These are phyloP conservation scores for Hermanozyma aechmeae DNA, from an alignment of 805 yeast genomes.

Conservation along the genomic window DNA sequence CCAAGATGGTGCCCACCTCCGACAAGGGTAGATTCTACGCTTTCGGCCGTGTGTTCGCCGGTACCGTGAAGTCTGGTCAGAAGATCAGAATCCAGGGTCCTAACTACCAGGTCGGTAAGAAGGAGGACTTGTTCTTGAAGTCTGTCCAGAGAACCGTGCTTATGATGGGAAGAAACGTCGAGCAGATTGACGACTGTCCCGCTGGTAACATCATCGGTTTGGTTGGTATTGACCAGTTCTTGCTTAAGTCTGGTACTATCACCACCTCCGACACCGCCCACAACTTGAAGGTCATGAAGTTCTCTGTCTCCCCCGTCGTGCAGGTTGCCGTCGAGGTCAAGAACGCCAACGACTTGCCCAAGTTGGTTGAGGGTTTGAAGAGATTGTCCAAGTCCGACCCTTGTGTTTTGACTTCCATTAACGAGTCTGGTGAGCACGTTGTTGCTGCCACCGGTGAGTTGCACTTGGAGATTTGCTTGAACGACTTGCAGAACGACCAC, in stretches of 20 bases:
- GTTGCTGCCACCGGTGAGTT: slow-evolving; percentile 99
- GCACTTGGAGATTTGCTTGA: slow-evolving; percentile 96
- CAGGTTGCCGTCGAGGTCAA: slow-evolving; percentile 99
- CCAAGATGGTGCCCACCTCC: slow-evolving; percentile 99
- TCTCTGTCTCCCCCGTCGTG: slow-evolving; percentile 99
- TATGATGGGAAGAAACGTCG: slow-evolving; percentile 99
- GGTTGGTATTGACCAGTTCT: slow-evolving; percentile 99
- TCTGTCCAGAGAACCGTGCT: slow-evolving; percentile 98
- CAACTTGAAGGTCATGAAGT: slow-evolving; percentile 99
- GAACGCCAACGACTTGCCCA: slow-evolving; percentile 99
- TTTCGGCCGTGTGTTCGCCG: slow-evolving; percentile 99
- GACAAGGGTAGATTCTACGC: slow-evolving; percentile 99
- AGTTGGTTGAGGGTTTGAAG: slow-evolving; percentile 99
- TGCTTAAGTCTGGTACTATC: slow-evolving; percentile 97
- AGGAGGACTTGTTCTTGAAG: slow-evolving; percentile 95
- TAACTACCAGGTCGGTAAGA: slow-evolving; percentile 97
- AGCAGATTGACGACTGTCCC: slow-evolving; percentile 98
- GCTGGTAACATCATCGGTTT: slow-evolving; percentile 99
- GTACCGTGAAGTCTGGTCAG: slow-evolving; percentile 98
- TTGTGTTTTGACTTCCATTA: slow-evolving; percentile 83
- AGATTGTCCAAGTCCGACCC: slow-evolving; percentile 99
- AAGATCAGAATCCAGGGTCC: slow-evolving; percentile 99
- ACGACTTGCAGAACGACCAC: slow-evolving; percentile 95
- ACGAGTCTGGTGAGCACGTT: slow-evolving; percentile 97
- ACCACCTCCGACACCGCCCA: slow-evolving; percentile 95